phyloP scores from a whole-genome alignment of 1,139 yeast genomes.

The Arxiozyma slooffiae region DNA sequence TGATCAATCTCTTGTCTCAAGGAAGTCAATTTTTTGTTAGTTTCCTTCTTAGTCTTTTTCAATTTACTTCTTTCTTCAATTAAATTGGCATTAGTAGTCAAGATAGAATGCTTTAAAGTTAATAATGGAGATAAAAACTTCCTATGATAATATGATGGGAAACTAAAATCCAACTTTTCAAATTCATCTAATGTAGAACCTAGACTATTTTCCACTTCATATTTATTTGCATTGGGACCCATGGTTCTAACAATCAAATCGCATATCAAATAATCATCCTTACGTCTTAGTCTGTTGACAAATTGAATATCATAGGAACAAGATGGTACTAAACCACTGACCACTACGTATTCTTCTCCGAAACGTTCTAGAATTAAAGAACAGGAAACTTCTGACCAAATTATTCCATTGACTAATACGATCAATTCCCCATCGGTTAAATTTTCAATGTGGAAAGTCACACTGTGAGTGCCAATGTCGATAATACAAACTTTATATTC shows the following conservation, averaged over 20 bases:
- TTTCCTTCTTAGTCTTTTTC: constrained; percentile 55
- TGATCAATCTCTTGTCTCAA: constrained; percentile 50
- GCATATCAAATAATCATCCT: constrained; percentile 35
- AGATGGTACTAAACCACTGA: constrained; percentile 57
- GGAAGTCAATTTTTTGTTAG: constrained; percentile 45
- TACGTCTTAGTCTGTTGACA: constrained; percentile 34
- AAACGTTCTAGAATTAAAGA: constrained; percentile 31
- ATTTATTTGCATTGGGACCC: constrained; percentile 12
- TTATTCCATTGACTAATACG: constrained; percentile 48
- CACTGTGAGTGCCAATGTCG: constrained; percentile 46
- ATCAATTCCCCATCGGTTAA: constrained; percentile 34
- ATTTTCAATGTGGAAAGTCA: constrained; percentile 39
- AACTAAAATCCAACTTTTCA: constrained; percentile 23
- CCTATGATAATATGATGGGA: constrained; percentile 30
- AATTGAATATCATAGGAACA: constrained; percentile 62
- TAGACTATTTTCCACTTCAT: neutral
- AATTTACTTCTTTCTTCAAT: constrained; percentile 41
- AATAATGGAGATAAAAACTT: constrained; percentile 40
- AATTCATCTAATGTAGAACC: constrained; percentile 19
- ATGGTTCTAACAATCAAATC: constrained; percentile 39
- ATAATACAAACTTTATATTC: constrained; percentile 38
- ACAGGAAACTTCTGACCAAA: constrained; percentile 48
- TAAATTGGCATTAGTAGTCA: constrained; percentile 49
- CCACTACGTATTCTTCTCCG: constrained; percentile 39
- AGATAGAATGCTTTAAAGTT: constrained; percentile 54